Conservation (phyloP, 2,329 filamentous ascomycete species). For the Mycosphaerella sp. region DNA sequence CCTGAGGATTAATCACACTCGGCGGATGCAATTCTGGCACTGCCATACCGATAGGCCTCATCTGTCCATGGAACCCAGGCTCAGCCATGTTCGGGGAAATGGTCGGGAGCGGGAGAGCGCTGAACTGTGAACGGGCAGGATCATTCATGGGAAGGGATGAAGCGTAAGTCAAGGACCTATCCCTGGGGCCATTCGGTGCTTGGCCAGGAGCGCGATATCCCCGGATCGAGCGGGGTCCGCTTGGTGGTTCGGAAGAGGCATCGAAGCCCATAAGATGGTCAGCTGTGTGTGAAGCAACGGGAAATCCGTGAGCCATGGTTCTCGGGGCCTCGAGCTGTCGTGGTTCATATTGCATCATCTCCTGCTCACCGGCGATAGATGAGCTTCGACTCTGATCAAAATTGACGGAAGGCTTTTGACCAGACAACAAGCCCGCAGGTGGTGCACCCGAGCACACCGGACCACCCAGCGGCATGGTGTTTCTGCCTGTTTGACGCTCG, state of each 20-base stretch:
- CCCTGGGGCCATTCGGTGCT: background rate
- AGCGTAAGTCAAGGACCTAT: background rate
- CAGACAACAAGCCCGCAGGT: background rate
- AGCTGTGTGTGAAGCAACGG: background rate
- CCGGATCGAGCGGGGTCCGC: no score
- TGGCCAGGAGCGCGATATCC: no score
- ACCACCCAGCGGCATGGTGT: slow-evolving; percentile 1
- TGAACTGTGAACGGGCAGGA: background rate
- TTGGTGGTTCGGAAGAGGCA: background rate
- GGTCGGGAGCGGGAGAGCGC: background rate
- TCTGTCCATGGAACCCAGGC: background rate
- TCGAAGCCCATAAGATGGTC: background rate
- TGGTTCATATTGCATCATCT: no score
- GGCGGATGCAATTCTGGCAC: no score
- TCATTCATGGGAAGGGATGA: background rate
- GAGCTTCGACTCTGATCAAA: background rate
- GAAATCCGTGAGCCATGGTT: no score
- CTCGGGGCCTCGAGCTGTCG: no score
- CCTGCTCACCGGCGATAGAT: background rate
- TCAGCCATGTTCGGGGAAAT: background rate
- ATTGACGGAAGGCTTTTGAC: background rate
- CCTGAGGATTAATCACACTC: background rate
- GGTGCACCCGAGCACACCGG: no score
- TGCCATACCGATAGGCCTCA: no score
- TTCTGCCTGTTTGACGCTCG: background rate